Base-by-base conservation (phyloP, 176 grass and related monocot genomes). In the Phoenix roebelenii region DNA sequence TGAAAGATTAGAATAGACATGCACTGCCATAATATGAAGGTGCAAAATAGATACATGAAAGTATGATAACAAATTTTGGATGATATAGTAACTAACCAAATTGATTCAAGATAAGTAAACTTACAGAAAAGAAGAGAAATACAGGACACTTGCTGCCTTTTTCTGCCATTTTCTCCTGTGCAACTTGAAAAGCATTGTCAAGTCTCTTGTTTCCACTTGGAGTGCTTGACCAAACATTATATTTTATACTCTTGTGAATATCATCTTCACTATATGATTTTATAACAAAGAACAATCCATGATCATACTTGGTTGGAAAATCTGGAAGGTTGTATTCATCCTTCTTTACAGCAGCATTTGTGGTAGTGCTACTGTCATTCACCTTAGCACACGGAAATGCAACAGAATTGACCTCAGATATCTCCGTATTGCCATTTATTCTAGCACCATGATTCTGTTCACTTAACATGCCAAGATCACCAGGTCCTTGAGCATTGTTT, bases 231-330 rank as follows among this genome's bases (percentile, higher is more conserved):
- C 70, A 73, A 15, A 73, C 59, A 63, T 63, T 73, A 28, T 73
- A 73, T 51, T 73, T 73, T 20, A 73, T 63, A 73, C 70, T 73
- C 28, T 73, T 73, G 51, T 73, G 70, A 52, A 73, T 55, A 62
- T 73, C 70, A 63, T 73, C 70, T 52, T 73, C 70, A 44, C 70
- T 73, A 28, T 73, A 73, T 14, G 70, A 73, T 62, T 73, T 73
- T 17, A 73, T 73, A 4, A 73, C 28, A 22, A 73, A 73, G 60
- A 63, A 73, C 26, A 62, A 54, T 6, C 59, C 70, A 63, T 73
- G 48, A 22, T 59, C 10, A 55, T 73, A 73, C 54, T 59, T 63
- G 30, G 15, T 51, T 23, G 58, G 59, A 52, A 73, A 73, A 22
- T 63, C 70, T 54, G 59, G 15, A 15, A 53, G 25, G 28, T 73